Evolutionary conservation across 805 yeast genomes (phyloP).

Genomic region (Lipomyces sp.): DNA sequence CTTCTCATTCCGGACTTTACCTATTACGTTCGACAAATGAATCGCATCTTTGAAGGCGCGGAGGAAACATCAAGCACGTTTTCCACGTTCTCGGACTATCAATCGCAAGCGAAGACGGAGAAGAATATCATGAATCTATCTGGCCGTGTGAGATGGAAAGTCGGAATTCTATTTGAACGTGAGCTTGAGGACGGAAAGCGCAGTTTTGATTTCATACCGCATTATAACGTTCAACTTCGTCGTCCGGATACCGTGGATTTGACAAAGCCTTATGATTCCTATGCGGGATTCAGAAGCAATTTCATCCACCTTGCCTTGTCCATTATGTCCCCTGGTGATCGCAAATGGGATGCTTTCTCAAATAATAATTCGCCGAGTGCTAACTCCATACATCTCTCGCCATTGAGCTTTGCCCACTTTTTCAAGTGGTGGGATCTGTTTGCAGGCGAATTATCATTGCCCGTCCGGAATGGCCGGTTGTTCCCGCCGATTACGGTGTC

Average conservation of each 20-base stretch:
- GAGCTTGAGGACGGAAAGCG: slow-evolving; percentile 47
- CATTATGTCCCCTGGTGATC: slow-evolving; percentile 43
- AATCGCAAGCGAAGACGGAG: slow-evolving; percentile 30
- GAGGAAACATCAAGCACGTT: slow-evolving; percentile 25
- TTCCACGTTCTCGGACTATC: slow-evolving; percentile 30
- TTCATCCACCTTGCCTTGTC: slow-evolving; percentile 70
- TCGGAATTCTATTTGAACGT: slow-evolving; percentile 72
- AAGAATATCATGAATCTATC: slow-evolving; percentile 59
- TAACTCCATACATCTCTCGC: slow-evolving; percentile 76
- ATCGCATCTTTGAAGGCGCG: slow-evolving; percentile 28
- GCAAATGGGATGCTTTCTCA: slow-evolving; percentile 29
- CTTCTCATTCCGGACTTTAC: slow-evolving; percentile 71
- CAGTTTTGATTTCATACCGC: slow-evolving; percentile 52
- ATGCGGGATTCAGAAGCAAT: slow-evolving; percentile 72
- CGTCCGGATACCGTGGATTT: slow-evolving; percentile 54
- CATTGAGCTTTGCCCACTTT: slow-evolving; percentile 64
- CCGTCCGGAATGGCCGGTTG: slow-evolving; percentile 69
- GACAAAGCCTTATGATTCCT: slow-evolving; percentile 66
- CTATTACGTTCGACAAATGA: slow-evolving; percentile 44
- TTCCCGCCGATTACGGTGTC: slow-evolving; percentile 48
- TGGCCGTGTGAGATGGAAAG: slow-evolving; percentile 71
- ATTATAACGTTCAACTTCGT: slow-evolving; percentile 58
- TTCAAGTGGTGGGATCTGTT: slow-evolving; percentile 84
- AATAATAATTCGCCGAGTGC: slow-evolving; percentile 36
- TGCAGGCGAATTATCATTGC: slow-evolving; percentile 72